These are phyloP conservation scores for Lecanicillium sp. DNA, from an alignment of 2,329 filamentous ascomycete genomes.

Conservation along the genomic window DNA sequence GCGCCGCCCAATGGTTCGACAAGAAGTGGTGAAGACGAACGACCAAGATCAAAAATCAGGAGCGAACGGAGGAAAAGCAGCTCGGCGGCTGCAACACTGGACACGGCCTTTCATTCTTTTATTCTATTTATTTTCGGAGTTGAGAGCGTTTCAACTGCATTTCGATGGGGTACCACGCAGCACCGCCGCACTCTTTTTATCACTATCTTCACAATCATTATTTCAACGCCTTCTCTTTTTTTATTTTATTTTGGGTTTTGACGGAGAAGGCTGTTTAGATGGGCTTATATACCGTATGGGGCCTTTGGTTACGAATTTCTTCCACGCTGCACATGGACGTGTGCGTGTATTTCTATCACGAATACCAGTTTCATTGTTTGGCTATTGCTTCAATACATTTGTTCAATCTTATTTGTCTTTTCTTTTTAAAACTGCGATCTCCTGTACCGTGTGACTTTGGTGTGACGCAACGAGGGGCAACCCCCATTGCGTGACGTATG, in stretches of 20 bases:
- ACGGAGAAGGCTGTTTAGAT: constrained; percentile 3
- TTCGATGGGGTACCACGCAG: background rate
- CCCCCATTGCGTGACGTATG: too few species aligned
- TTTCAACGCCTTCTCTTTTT: constrained; percentile 2
- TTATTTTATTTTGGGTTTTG: constrained; percentile 2
- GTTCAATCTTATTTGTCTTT: background rate
- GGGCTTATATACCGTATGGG: constrained; percentile 3
- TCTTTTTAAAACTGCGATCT: too few species aligned
- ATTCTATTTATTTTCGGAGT: constrained; percentile 8
- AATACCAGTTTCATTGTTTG: constrained; percentile 13
- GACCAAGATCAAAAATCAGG: background rate
- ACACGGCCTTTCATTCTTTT: constrained; percentile 2
- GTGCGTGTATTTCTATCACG: constrained; percentile 12
- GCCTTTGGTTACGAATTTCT: constrained; percentile 11
- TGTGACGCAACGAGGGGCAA: too few species aligned
- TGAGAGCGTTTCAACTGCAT: constrained; percentile 10
- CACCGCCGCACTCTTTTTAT: constrained; percentile 6
- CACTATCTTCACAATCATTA: background rate
- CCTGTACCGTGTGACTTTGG: too few species aligned
- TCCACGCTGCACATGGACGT: background rate
- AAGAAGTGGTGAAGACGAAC: constrained; percentile 5
- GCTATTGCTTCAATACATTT: constrained; percentile 8
- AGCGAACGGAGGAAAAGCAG: background rate
- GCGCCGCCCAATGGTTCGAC: constrained; percentile 10
- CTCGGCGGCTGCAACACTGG: background rate